A percentile compares a stretch with the other conserved stretches of the same genome.
These are phyloP conservation scores for Dacryopinax spathularia DNA, from an alignment of 768 basidiomycete species.

Conservation along the genomic window DNA sequence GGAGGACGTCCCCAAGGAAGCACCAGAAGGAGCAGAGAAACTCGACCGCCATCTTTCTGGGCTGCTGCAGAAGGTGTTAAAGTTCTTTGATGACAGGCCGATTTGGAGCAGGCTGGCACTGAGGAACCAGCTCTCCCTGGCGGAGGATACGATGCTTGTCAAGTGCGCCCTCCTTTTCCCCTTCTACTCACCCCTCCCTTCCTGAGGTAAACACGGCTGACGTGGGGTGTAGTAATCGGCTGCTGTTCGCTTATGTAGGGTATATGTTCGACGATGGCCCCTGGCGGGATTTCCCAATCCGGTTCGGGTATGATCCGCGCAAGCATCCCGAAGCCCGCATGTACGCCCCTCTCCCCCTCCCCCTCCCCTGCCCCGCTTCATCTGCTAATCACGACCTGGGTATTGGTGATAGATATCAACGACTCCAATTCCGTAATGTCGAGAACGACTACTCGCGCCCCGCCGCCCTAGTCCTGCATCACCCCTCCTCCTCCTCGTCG, in stretches of 20 bases:
- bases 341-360: constrained; percentile 34
- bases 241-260: constrained; percentile 61
- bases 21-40: constrained; percentile 48
- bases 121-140: constrained; percentile 59
- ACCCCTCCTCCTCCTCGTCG: too few relatives aligned
- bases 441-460: constrained; percentile 67
- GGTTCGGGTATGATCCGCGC: constrained; percentile 82
- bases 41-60: constrained; percentile 39
- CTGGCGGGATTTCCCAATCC: constrained; percentile 78
- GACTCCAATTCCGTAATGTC: constrained; percentile 77
- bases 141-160: constrained; percentile 55
- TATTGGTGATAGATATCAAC: constrained; percentile 70
- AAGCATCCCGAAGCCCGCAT: constrained; percentile 55
- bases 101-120: constrained; percentile 82
- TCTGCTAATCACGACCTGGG: not conserved
- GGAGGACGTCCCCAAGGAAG: constrained; percentile 41
- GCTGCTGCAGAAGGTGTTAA: constrained; percentile 24
- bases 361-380: not conserved
- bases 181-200: not conserved
- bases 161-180: constrained; percentile 38
- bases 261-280: constrained; percentile 92
- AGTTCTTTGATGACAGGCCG: constrained; percentile 64
- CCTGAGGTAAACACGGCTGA: not conserved
- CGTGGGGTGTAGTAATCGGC: constrained; percentile 47
- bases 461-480: constrained; percentile 25